A percentile compares a stretch with the other conserved stretches of the same genome.
These are phyloP conservation scores for Macrolepiota albuminosa DNA, from an alignment of 768 basidiomycete genomes.

Conservation along the genomic window DNA sequence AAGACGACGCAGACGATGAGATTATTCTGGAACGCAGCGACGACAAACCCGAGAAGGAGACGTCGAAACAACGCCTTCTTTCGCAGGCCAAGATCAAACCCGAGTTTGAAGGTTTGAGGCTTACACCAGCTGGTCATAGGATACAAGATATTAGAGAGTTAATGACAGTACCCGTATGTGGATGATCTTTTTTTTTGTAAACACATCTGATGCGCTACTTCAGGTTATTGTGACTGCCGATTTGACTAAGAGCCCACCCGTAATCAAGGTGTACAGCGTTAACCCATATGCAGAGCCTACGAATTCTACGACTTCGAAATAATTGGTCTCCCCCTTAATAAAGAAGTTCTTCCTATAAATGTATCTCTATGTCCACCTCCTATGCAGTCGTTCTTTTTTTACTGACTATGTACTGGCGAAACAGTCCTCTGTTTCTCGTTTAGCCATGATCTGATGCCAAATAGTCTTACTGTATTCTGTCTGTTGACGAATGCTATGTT, in stretches of 20 bases:
- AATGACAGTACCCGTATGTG: conserved; percentile 86
- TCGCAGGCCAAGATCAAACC: conserved; percentile 76
- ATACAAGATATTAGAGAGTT: conserved; percentile 94
- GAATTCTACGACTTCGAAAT: conserved; percentile 25
- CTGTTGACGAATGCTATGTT: conserved; percentile 8
- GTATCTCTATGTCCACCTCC: conserved; percentile 24
- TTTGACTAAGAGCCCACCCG: conserved; percentile 91
- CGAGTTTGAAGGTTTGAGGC: conserved; percentile 78
- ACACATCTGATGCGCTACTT: conserved; percentile 7
- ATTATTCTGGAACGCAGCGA: conserved; percentile 37
- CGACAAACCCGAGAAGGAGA: conserved; percentile 37
- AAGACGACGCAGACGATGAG: conserved; percentile 80
- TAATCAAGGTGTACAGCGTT: conserved; percentile 96
- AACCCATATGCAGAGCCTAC: conserved; percentile 73
- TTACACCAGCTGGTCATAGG: conserved; percentile 75
- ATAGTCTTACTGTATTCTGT: conserved; percentile 12
- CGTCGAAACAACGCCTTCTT: conserved; percentile 71
- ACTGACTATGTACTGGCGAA: conserved; percentile 14
- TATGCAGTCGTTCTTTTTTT: conserved; percentile 19
- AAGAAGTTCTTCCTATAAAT: conserved; percentile 16
- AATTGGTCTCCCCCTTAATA: conserved; percentile 22
- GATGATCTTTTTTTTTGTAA: not conserved
- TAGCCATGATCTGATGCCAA: conserved; percentile 10
- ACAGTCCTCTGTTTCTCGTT: conserved; percentile 8
- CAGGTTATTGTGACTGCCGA: conserved; percentile 95